Evolutionary conservation across 2,329 filamentous ascomycete genomes (phyloP).

Genomic region (Colletotrichum theobromicola): DNA sequence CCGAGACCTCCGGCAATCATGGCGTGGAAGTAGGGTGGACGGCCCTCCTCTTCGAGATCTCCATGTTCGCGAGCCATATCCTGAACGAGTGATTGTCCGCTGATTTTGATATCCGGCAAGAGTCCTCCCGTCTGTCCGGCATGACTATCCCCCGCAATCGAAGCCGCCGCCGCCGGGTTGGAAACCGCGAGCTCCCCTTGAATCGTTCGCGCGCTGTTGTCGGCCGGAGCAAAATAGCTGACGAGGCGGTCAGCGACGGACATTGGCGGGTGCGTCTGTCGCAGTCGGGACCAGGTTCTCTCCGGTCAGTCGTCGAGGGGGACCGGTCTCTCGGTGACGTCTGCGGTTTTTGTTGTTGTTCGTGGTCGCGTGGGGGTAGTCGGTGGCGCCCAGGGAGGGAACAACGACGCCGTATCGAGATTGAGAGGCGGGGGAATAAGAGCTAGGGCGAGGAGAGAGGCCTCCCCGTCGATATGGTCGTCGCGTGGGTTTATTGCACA

Average conservation of each 20-base stretch:
- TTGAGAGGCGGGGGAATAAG: background rate
- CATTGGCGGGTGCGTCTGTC: conserved; percentile 41
- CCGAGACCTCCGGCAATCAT: conserved; percentile 96
- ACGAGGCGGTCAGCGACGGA: conserved; percentile 61
- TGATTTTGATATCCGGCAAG: conserved; percentile 32
- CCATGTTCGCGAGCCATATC: conserved; percentile 27
- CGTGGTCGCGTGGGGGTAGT: background rate
- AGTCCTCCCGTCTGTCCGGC: conserved; percentile 28
- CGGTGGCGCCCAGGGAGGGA: background rate
- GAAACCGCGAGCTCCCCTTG: conserved; percentile 14
- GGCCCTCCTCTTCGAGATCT: conserved; percentile 46
- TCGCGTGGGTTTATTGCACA: conserved; percentile 8
- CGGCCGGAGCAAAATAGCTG: conserved; percentile 53
- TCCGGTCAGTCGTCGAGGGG: conserved; percentile 27
- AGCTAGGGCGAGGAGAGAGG: background rate
- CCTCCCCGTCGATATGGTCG: conserved; percentile 7
- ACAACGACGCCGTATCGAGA: background rate
- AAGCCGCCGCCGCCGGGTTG: conserved; percentile 33
- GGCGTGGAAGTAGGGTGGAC: conserved; percentile 57
- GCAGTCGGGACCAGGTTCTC: conserved; percentile 1
- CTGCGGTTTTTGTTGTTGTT: background rate
- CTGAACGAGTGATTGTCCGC: conserved; percentile 4
- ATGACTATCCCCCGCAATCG: conserved; percentile 39
- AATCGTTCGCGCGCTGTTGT: conserved; percentile 27
- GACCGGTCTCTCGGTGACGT: conserved; percentile 25